Evolutionary conservation across 202 grass and related monocot genomes (phyloP), one percentile per base, ranked within the genome.

Genomic region (Cymbopogon flexuosus): DNA sequence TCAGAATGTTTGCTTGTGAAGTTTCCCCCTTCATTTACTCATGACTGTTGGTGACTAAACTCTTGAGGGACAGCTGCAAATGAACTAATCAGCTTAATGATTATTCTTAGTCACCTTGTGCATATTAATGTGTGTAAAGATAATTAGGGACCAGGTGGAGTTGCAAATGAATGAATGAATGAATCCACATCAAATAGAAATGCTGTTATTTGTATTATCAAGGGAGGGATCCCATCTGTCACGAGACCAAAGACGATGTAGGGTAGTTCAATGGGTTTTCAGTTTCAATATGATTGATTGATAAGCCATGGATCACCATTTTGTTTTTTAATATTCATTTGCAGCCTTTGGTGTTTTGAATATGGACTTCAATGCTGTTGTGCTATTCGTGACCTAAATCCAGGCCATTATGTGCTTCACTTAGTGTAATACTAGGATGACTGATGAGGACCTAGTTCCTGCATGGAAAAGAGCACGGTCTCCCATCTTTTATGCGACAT

Each of bases 331-430:
- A 35, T 40, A 65, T 41, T 57, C 22, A 65, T 43, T 36, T 41
- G 13, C 27, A 68, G n/a, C 6, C 49, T 19, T 45, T 75, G 19
- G 45, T 74, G 13, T 74, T 68, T 63, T 54, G 10, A 73, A 18
- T 51, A 65, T 66, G 15, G 41, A 51, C 49, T 49, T 18, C 6
- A 42, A 61, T 78, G 8, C 29, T 62, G 5, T 68, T 61, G 62
- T 67, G 46, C 52, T 49, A 5, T 72, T 70, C 52, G 72, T 78
- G 41, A 47, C 70, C 59, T 79, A 85, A 34, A 68, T 27, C 14
- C 66, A 5, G 9, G 49, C 12, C 39, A 29, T 45, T 24, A 27
- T 60, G 27, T 68, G 36, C 76, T 65, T 68, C 36, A 77, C n/a
- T 35, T 61, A 24, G 16, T 68, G 4, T 56, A 59, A 21, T 49